These are phyloP conservation scores for Solanum aculeatissimum DNA, from an alignment of 305 asterid genomes.

Conservation along the genomic window DNA sequence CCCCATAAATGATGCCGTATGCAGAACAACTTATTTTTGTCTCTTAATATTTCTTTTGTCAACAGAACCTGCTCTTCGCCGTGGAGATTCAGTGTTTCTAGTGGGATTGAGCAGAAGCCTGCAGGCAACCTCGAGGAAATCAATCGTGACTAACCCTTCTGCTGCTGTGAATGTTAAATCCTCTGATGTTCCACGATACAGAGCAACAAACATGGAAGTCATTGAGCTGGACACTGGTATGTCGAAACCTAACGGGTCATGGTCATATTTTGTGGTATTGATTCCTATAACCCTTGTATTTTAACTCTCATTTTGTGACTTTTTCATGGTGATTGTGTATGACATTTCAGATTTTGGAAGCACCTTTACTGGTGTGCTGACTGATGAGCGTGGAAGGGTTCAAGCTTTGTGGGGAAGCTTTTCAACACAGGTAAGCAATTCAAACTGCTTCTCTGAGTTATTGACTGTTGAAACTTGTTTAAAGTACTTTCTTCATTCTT, in stretches of 20 bases:
- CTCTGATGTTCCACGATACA: conserved; percentile 90
- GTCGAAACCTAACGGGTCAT: background rate
- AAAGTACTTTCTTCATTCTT: conserved; percentile 13
- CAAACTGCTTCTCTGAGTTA: background rate
- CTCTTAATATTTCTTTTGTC: background rate
- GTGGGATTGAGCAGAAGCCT: conserved; percentile 97
- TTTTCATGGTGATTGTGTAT: background rate
- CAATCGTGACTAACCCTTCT: conserved; percentile 91
- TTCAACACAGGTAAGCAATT: conserved; percentile 76
- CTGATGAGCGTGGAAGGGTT: conserved; percentile 95
- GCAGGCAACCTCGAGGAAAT: conserved; percentile 96
- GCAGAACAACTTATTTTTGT: background rate
- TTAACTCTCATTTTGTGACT: background rate
- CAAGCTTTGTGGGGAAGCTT: conserved; percentile 98
- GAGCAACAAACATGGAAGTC: conserved; percentile 99
- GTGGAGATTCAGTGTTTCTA: conserved; percentile 94
- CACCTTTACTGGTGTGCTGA: conserved; percentile 90
- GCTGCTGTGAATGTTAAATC: conserved; percentile 91
- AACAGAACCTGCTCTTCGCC: conserved; percentile 84
- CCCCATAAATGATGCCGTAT: background rate
- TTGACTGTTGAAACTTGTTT: conserved; percentile 12
- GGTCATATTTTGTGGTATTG: background rate
- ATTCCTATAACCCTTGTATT: background rate
- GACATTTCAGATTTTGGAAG: conserved; percentile 83
- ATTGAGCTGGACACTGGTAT: conserved; percentile 97